These are phyloP conservation scores for Pyrenochaeta sp. DNA, from an alignment of 2,329 filamentous ascomycete species.

Conservation along the genomic window DNA sequence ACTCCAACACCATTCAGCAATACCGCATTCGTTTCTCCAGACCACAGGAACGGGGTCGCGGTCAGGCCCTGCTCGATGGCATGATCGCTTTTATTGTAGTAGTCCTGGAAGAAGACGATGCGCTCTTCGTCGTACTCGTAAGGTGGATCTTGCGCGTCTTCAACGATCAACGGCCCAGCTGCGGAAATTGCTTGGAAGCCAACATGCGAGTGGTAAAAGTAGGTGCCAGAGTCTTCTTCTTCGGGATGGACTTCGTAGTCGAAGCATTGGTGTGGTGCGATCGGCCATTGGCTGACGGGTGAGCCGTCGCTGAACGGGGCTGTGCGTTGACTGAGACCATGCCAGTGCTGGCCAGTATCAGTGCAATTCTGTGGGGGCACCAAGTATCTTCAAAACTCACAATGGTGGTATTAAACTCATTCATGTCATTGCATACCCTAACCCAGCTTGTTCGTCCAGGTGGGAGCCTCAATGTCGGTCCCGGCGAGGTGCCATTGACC, in stretches of 20 bases:
- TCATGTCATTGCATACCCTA: conserved; percentile 67
- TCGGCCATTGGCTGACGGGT: conserved; percentile 72
- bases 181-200: conserved; percentile 69
- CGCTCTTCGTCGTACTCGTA: conserved; percentile 71
- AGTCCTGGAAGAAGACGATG: conserved; percentile 64
- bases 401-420: conserved; percentile 65
- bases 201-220: conserved; percentile 74
- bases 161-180: conserved; percentile 67
- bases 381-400: conserved; percentile 38
- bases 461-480: conserved; percentile 58
- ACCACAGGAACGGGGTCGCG: conserved; percentile 63
- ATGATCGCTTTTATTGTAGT: conserved; percentile 64
- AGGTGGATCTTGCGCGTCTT: conserved; percentile 56
- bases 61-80: conserved; percentile 61
- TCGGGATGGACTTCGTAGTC: conserved; percentile 70
- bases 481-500: conserved; percentile 64
- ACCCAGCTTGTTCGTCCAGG: conserved; percentile 63
- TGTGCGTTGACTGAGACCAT: conserved; percentile 67
- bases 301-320: conserved; percentile 72
- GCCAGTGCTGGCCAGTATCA: conserved; percentile 65
- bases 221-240: conserved; percentile 66
- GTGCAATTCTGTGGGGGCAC: neutral
- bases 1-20: conserved; percentile 66
- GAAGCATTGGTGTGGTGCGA: conserved; percentile 68
- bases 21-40: conserved; percentile 66